Evolutionary conservation across 305 asterid species (phyloP).

Genomic region (Fraxinus greggii): DNA sequence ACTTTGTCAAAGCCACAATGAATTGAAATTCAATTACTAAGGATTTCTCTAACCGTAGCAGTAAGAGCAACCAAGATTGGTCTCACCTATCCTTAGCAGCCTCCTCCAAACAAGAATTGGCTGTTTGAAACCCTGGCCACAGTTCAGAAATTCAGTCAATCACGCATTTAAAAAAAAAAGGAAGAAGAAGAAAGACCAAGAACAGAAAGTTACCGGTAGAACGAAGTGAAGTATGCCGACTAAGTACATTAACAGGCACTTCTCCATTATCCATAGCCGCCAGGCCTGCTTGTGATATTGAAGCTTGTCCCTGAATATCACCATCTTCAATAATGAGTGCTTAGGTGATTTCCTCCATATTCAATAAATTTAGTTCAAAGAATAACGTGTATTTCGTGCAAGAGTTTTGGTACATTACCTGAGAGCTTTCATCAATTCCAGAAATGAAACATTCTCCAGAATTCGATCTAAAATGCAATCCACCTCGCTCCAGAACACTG

Average conservation of each 20-base stretch:
- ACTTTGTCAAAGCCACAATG: background rate
- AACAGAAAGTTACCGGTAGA: constrained; percentile 45
- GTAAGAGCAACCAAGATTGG: constrained; percentile 1
- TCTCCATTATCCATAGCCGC: constrained; percentile 41
- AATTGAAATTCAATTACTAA: constrained; percentile 4
- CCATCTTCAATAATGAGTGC: constrained; percentile 33
- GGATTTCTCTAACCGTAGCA: background rate
- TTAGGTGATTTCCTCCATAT: constrained; percentile 20
- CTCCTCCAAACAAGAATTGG: constrained; percentile 50
- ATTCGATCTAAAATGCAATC: constrained; percentile 47
- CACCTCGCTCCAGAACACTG: constrained; percentile 39
- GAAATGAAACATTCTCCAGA: constrained; percentile 46
- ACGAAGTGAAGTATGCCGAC: constrained; percentile 53
- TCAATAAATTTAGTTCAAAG: constrained; percentile 9
- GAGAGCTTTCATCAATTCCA: constrained; percentile 41
- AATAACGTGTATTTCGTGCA: background rate
- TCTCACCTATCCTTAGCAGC: constrained; percentile 60
- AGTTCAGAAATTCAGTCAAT: constrained; percentile 17
- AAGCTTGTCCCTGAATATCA: constrained; percentile 49
- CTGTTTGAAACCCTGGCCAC: constrained; percentile 46
- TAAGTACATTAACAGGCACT: constrained; percentile 41
- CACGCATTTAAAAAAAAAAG: too few relatives aligned
- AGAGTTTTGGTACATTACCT: constrained; percentile 41
- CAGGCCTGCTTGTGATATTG: constrained; percentile 49
- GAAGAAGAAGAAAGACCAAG: background rate